Conservation (phyloP, 2,329 filamentous ascomycete genomes). For the Rhexocercosporidium sp. region DNA sequence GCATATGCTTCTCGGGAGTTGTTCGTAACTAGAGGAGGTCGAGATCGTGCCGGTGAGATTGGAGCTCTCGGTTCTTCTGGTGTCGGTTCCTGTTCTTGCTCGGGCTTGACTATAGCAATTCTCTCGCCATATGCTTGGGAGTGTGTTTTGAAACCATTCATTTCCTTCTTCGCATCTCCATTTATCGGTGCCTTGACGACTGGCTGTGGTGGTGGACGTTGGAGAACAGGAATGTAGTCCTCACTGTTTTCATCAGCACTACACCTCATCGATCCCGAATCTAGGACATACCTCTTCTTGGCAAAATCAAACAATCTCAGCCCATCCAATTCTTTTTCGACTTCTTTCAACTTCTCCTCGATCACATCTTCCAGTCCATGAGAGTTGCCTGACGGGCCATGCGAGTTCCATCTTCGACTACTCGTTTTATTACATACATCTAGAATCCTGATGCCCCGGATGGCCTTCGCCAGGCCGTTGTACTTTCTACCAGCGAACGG, state of each 20-base stretch:
- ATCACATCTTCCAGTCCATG: constrained; percentile 33
- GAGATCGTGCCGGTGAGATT: background rate
- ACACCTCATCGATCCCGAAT: background rate
- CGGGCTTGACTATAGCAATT: background rate
- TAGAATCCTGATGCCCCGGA: constrained; percentile 32
- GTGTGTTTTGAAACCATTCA: background rate
- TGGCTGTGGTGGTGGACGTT: background rate
- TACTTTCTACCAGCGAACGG: constrained; percentile 33
- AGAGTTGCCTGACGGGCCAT: constrained; percentile 27
- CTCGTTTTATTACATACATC: constrained; percentile 33
- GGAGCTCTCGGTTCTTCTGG: background rate
- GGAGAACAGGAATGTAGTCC: constrained; percentile 13
- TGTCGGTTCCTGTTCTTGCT: background rate
- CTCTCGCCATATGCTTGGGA: constrained; percentile 4
- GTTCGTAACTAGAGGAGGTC: background rate
- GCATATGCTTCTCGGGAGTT: background rate
- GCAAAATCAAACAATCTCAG: constrained; percentile 27
- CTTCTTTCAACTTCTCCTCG: constrained; percentile 23
- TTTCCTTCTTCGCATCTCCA: constrained; percentile 7
- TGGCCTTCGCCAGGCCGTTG: constrained; percentile 25
- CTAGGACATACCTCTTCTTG: constrained; percentile 25
- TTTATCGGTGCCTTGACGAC: background rate
- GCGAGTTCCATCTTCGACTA: constrained; percentile 27
- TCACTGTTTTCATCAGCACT: constrained; percentile 20
- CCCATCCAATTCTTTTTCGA: constrained; percentile 28